phyloP scores from a whole-genome alignment of 257 asterid genomes.

The Solanum commersonii region DNA sequence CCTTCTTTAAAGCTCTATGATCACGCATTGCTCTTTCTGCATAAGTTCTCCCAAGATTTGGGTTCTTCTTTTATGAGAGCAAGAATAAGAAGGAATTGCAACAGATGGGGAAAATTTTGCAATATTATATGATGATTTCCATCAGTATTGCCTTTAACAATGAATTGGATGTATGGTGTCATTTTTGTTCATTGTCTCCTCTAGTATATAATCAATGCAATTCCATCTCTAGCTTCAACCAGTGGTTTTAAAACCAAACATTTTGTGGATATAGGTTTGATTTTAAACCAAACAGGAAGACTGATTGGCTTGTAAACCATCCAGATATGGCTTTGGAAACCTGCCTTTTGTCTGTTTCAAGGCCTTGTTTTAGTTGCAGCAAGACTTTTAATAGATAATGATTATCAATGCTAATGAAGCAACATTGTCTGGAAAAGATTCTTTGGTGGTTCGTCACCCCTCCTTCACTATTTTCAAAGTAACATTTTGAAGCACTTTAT shows the following conservation, averaged over 20 bases:
- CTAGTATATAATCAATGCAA: background rate
- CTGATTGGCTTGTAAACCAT: background rate
- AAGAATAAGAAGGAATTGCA: background rate
- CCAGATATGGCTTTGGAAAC: background rate
- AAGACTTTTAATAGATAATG: background rate
- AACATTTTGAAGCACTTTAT: background rate
- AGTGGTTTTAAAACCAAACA: background rate
- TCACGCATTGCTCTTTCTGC: background rate
- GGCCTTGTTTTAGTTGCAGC: background rate
- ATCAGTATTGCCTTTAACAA: background rate
- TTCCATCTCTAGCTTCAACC: background rate
- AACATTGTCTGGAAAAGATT: background rate
- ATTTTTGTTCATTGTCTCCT: background rate
- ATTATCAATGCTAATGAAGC: background rate
- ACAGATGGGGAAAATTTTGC: background rate
- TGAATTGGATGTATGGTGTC: background rate
- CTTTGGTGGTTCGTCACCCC: background rate
- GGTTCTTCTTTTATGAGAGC: background rate
- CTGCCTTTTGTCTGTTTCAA: background rate
- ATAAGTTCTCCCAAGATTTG: background rate
- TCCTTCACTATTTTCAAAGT: background rate
- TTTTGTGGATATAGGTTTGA: background rate
- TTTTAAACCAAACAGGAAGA: background rate
- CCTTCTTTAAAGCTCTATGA: background rate
- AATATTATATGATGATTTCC: background rate